Evolutionary conservation across 371 early-diverging fungal species (phyloP).

Genomic region (Lichtheimia hyalospora): DNA sequence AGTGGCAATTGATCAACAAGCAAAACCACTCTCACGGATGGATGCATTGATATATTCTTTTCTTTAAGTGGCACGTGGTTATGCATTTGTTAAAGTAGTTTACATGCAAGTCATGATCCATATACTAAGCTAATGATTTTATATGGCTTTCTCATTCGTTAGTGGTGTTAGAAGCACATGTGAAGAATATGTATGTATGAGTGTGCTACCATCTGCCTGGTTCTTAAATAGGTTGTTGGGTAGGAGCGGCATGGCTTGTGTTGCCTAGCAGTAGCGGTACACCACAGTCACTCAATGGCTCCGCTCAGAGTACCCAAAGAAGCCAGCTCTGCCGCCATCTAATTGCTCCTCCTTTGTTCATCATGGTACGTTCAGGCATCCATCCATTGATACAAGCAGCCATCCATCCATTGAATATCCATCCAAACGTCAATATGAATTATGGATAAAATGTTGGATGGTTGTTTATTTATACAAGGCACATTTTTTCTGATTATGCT

Average conservation of each 20-base stretch:
- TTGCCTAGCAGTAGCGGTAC: background rate
- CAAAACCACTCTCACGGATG: no score
- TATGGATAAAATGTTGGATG: background rate
- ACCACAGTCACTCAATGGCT: background rate
- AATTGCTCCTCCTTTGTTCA: constrained; percentile 1
- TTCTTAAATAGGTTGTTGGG: background rate
- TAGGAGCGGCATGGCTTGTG: background rate
- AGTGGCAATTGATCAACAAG: background rate
- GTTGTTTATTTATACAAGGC: background rate
- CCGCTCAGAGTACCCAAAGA: background rate
- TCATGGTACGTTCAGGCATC: constrained; percentile 3
- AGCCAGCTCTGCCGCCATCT: background rate
- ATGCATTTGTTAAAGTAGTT: background rate
- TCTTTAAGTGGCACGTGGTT: background rate
- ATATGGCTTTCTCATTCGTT: background rate
- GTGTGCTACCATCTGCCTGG: background rate
- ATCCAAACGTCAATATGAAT: background rate
- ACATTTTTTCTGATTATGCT: background rate
- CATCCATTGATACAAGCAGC: background rate
- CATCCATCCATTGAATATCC: constrained; percentile 2
- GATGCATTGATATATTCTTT: background rate
- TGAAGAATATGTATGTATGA: background rate
- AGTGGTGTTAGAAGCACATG: background rate
- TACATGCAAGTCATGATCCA: background rate
- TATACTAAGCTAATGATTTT: background rate